Evolutionary conservation across 192 early-diverging fungal species (phyloP).

Genomic region (Coemansia sp.): DNA sequence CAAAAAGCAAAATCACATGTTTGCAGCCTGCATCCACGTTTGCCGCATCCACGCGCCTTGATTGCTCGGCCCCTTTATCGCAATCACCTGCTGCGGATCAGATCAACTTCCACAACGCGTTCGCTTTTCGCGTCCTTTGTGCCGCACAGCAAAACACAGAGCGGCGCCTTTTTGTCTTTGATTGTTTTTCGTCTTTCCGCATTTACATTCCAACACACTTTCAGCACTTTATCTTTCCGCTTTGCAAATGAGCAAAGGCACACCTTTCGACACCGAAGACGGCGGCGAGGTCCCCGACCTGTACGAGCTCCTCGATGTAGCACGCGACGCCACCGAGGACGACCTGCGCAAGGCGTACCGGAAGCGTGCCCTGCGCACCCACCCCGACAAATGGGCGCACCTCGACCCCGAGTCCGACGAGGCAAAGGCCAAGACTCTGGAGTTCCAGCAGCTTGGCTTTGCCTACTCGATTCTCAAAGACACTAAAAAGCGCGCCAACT

Average conservation of each 20-base stretch:
- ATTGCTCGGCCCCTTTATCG: background rate
- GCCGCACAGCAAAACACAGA: background rate
- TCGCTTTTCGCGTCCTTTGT: background rate
- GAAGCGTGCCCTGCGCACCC: constrained; percentile 75
- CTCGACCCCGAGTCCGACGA: constrained; percentile 17
- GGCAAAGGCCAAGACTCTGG: constrained; percentile 46
- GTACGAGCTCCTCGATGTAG: constrained; percentile 79
- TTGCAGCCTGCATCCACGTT: background rate
- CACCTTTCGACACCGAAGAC: constrained; percentile 14
- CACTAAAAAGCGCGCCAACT: constrained; percentile 57
- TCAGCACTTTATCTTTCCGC: background rate
- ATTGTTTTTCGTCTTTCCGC: background rate
- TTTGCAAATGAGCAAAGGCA: constrained; percentile 19
- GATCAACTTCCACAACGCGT: background rate
- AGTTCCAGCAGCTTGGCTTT: constrained; percentile 74
- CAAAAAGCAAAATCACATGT: background rate
- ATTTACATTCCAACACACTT: background rate
- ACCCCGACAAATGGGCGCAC: constrained; percentile 89
- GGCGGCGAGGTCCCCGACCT: constrained; percentile 59
- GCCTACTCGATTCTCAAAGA: constrained; percentile 78
- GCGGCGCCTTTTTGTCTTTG: background rate
- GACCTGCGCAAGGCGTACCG: constrained; percentile 95
- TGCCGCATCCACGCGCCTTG: background rate
- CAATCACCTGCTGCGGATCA: background rate
- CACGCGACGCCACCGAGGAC: constrained; percentile 63